These are phyloP conservation scores for Edaphochlamys debaryana DNA, from an alignment of 139 green algal genomes.

Conservation along the genomic window DNA sequence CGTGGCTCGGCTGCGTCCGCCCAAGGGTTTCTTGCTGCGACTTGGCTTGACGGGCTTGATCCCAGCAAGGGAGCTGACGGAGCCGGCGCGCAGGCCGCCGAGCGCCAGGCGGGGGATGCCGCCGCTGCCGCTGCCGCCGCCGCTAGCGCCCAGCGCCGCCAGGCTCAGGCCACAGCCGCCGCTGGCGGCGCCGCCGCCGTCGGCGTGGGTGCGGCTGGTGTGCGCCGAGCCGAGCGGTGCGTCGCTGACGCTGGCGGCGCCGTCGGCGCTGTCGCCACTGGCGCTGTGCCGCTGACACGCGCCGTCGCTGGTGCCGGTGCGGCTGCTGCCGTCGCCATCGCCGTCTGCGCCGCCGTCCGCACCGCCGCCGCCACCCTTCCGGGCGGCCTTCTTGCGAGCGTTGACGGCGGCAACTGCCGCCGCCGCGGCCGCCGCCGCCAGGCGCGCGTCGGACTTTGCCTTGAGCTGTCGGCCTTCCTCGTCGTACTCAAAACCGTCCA, in stretches of 20 bases:
- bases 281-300: too few species aligned
- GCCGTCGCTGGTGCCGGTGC: not conserved
- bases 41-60: not conserved
- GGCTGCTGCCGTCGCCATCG: not conserved
- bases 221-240: too few species aligned
- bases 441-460: slow-evolving; percentile 7
- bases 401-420: not conserved
- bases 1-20: not conserved
- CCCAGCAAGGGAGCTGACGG: slow-evolving; percentile 14
- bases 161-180: too few species aligned
- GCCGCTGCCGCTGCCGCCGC: not conserved
- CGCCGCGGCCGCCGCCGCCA: not conserved
- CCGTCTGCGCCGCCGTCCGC: not conserved
- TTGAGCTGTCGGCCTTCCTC: slow-evolving; percentile 46
- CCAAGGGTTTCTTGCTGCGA: not conserved
- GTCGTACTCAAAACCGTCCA: slow-evolving; percentile 54
- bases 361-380: not conserved
- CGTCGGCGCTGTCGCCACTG: too few species aligned
- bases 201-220: too few species aligned
- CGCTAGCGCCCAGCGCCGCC: too few species aligned
- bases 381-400: not conserved
- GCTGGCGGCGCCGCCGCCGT: too few species aligned
- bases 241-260: too few species aligned
- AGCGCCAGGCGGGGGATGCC: slow-evolving; percentile 6
- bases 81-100: not conserved